phyloP scores from a whole-genome alignment of 1,284 basidiomycete genomes.

The Rhodotorula sp. region DNA sequence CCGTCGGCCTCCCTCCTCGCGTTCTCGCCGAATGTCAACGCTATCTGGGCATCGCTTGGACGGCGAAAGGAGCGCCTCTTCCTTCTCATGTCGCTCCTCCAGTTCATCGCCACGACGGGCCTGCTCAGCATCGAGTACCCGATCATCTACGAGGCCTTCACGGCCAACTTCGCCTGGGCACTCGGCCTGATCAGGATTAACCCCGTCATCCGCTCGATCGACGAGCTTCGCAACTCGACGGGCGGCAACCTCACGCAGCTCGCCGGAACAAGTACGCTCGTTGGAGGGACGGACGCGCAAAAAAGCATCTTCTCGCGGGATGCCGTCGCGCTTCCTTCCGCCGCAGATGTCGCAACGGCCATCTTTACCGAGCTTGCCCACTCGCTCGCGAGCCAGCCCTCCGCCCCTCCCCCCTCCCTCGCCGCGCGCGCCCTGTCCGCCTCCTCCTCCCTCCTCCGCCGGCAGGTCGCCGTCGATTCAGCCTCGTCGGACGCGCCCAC shows the following conservation, averaged over 20 bases:
- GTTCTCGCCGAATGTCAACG: slow-evolving; percentile 6
- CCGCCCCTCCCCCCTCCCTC: neutral
- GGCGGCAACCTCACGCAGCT: slow-evolving; percentile 71
- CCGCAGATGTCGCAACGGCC: slow-evolving; percentile 48
- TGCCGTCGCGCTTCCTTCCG: slow-evolving; percentile 56
- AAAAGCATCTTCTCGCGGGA: slow-evolving; percentile 31
- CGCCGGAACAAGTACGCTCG: slow-evolving; percentile 60
- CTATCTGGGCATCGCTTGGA: slow-evolving; percentile 27
- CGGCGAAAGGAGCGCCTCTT: slow-evolving; percentile 62
- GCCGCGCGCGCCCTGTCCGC: slow-evolving; percentile 5
- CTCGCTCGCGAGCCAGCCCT: neutral
- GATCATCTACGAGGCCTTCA: slow-evolving; percentile 66
- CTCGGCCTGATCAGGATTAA: slow-evolving; percentile 74
- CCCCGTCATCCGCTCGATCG: slow-evolving; percentile 74
- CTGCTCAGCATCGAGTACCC: slow-evolving; percentile 87
- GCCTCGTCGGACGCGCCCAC: neutral
- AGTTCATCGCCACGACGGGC: slow-evolving; percentile 73
- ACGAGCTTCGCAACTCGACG: slow-evolving; percentile 75
- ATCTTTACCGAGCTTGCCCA: slow-evolving; percentile 50
- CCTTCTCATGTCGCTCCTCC: slow-evolving; percentile 78
- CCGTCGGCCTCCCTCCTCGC: slow-evolving; percentile 45
- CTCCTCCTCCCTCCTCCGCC: neutral
- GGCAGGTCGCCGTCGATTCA: neutral
- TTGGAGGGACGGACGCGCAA: slow-evolving; percentile 44
- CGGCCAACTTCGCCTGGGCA: slow-evolving; percentile 86